Base-by-base conservation (phyloP, 1,139 yeast genomes). In the Nakaseomyces glabratus region DNA sequence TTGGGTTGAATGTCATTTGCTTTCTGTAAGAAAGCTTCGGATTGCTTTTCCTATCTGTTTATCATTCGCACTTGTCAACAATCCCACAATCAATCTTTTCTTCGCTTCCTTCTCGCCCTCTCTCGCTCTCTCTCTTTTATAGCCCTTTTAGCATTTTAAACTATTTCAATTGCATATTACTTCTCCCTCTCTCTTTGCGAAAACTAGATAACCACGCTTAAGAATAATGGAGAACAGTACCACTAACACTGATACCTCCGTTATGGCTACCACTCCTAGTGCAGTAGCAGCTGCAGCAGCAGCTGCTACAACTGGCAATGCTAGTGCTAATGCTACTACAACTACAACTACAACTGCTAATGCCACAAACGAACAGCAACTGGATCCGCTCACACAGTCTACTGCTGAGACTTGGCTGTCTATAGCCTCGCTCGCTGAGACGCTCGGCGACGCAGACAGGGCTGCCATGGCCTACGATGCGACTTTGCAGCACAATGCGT, bases 351-450 rank as follows among this genome's bases (percentile, higher is more conserved):
- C 21, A 19, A 19, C 21, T 10, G 21, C 21, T 7, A 7, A 11
- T 6, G n/a, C 9, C 19, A 7, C 16, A 25, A 8, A 6, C 19
- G 17, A 25, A 8, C 19, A 39, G 24, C 51, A 47, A 31, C 37
- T 46, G 20, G 61, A 52, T 32, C 61, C 61, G 16, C 45, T 72
- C 33, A 60, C 74, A 25, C 84, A 79, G 46, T 78, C 88, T 35
- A 84, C 90, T 20, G 82, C 88, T 3, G 93, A 86, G 38, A 82
- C 95, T 6, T 90, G 97, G 97, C 65, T 85, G 34, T 90, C 94
- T 12, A 77, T 88, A 38, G 94, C 96, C 19, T 75, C 85, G 16
- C 71, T 90, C 45, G 95, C 97, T 14, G 97, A 90, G 57, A 68
- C 85, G 37, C 66, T 90, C 45, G 94, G 93, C 14, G 94, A 88